Evolutionary conservation across 805 yeast species (phyloP).

Genomic region (Groenewaldozyma tartarivorans): DNA sequence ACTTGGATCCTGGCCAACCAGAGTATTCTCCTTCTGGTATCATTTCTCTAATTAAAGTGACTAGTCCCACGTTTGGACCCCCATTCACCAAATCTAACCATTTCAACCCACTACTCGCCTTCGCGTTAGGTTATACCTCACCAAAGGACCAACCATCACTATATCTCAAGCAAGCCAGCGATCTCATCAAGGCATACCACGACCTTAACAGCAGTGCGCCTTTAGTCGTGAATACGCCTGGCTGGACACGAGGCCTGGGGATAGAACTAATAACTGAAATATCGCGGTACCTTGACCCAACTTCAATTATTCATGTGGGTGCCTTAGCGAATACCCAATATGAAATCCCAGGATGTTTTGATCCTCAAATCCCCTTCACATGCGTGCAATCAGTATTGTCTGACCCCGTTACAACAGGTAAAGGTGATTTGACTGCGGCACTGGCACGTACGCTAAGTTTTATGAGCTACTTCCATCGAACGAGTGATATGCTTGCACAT

Average conservation of each 20-base stretch:
- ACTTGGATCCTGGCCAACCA: constrained; percentile 86
- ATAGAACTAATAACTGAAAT: constrained; percentile 49
- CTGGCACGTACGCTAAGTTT: constrained; percentile 19
- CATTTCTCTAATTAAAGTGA: constrained; percentile 42
- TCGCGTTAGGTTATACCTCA: constrained; percentile 46
- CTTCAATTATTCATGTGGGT: background rate
- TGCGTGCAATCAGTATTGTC: constrained; percentile 4
- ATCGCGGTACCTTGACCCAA: constrained; percentile 36
- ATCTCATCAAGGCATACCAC: constrained; percentile 24
- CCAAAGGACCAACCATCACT: constrained; percentile 58
- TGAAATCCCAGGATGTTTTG: constrained; percentile 3
- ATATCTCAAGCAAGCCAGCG: constrained; percentile 37
- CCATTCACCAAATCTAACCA: constrained; percentile 26
- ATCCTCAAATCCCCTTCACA: background rate
- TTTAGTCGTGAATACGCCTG: constrained; percentile 70
- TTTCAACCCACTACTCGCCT: constrained; percentile 13
- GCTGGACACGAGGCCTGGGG: constrained; percentile 89
- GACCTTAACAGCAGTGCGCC: constrained; percentile 15
- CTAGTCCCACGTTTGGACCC: constrained; percentile 32
- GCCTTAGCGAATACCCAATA: constrained; percentile 1
- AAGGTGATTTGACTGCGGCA: background rate
- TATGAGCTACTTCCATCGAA: constrained; percentile 22
- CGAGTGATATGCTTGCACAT: constrained; percentile 19
- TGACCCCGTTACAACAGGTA: background rate
- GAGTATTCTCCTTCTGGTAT: constrained; percentile 68